Conservation (phyloP, 2,329 filamentous ascomycete genomes). For the Metarhizium album region DNA sequence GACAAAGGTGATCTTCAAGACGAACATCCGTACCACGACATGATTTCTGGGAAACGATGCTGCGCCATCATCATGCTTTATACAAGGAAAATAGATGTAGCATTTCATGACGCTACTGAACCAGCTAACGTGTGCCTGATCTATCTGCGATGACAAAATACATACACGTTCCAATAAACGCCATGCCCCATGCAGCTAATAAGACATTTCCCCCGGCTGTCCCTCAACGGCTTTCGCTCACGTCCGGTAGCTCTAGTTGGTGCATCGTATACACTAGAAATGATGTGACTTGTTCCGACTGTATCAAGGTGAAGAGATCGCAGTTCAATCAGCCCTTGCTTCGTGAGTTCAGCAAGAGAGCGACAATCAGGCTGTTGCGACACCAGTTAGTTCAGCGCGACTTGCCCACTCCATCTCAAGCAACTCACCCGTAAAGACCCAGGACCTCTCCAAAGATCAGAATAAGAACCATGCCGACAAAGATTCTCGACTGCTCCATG, state of each 20-base stretch:
- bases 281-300: not conserved
- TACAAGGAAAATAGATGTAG: too few relatives aligned
- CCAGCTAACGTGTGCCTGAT: conserved; percentile 8
- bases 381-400: not conserved
- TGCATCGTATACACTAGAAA: not conserved
- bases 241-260: conserved; percentile 10
- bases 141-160: conserved; percentile 12
- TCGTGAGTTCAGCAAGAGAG: conserved; percentile 86
- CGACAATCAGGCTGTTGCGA: conserved; percentile 67
- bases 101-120: not conserved
- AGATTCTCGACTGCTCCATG: conserved; percentile 92
- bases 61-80: too few relatives aligned
- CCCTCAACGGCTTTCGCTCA: not conserved
- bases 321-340: conserved; percentile 43
- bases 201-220: not conserved
- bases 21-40: not conserved
- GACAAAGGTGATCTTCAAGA: not conserved
- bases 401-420: not conserved
- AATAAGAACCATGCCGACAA: conserved; percentile 97
- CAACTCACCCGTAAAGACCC: conserved; percentile 81
- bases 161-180: conserved; percentile 26
- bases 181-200: conserved; percentile 26
- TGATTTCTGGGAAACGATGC: not conserved
- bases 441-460: conserved; percentile 97
- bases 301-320: not conserved